Base-by-base conservation (phyloP, 1,139 yeast genomes). In the Candida dubliniensis region DNA sequence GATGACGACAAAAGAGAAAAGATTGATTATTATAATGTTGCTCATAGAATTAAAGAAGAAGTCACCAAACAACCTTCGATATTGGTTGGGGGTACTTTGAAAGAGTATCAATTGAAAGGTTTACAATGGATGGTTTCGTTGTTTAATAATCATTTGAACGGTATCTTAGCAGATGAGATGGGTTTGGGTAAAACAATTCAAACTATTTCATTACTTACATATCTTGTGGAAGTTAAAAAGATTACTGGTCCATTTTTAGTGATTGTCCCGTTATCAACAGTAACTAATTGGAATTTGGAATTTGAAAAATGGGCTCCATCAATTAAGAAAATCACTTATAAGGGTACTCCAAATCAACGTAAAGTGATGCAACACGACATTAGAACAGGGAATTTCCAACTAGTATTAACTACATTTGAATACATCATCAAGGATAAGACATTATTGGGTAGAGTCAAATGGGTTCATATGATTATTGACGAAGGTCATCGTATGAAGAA, bases 111-210 rank as follows among this genome's bases (percentile, higher is more conserved):
- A 69, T 38, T 91, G 49, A 89, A 88, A 66, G 98, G 98, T 62
- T 74, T 91, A 47, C 96, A 93, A 64, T 91, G 98, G 99, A 91
- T 93, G 98, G 96, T 91, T 4, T 91, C 98, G 0, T 74, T 93
- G 48, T 91, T 79, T 64, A 93, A 93, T 64, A 93, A 93, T 66
- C 93, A 90, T 63, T 75, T 93, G 59, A 91, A 93, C 63, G 98
- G 98, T 71, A 91, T 91, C 50, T 71, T 91, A 47, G 98, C 98
- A 6, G 98, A 95, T 68, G 99, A 95, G 66, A 90, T 91, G 98
- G 98, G 98, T 11, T 72, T 93, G 44, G 99, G 99, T 50, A 93
- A 93, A 62, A 93, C 98, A 0, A 87, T 96, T 61, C 98, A 93
- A 67, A 96, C 95, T 13, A 90, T 93, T 62, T 79, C 97, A 8